Evolutionary conservation across 345 rosid genomes (phyloP), one percentile per base, ranked within the genome.

Genomic region (Cardiospermum halicacabum): DNA sequence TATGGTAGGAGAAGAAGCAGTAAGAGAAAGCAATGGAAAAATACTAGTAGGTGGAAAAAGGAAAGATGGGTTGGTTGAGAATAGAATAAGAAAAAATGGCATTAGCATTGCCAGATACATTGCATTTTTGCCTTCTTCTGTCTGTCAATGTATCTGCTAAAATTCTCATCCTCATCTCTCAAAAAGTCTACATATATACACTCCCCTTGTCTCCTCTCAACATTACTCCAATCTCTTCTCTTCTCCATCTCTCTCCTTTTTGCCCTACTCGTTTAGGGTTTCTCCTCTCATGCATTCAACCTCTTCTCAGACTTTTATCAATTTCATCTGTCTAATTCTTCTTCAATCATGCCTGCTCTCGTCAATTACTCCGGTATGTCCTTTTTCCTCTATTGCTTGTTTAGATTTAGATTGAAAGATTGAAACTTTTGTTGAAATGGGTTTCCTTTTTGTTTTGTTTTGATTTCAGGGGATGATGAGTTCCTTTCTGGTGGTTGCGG

Each of bases 401-500:
- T 7, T 31, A 2, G 19, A 50, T 27, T 31, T 68, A 24, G 48
- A 36, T 53, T 28, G 28, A 27, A n/a, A n/a, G n/a, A 72, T 61
- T 39, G 11, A 3, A 15, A 45, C 60, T 71, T 3, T 47, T 77
- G 39, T 61, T 59, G 39, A 34, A 25, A 25, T 71, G 68, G 62
- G 45, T 55, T 56, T 75, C n/a, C n/a, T n/a, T n/a, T n/a, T n/a
- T n/a, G n/a, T n/a, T n/a, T n/a, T n/a, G n/a, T n/a, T n/a, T n/a
- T n/a, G n/a, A n/a, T n/a, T 79, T 45, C 78, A 87, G 94, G 90
- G 13, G 90, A 81, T 15, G 85, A 75, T 84, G 86, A 87, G 57
- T 79, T 87, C 77, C 76, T 68, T 72, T 66, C 82, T 34, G 81
- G 79, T 43, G 81, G 80, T 2, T 81, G 76, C 63, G 78, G 78